Conservation (phyloP, 345 rosid species). For the Brassica rapa region DNA sequence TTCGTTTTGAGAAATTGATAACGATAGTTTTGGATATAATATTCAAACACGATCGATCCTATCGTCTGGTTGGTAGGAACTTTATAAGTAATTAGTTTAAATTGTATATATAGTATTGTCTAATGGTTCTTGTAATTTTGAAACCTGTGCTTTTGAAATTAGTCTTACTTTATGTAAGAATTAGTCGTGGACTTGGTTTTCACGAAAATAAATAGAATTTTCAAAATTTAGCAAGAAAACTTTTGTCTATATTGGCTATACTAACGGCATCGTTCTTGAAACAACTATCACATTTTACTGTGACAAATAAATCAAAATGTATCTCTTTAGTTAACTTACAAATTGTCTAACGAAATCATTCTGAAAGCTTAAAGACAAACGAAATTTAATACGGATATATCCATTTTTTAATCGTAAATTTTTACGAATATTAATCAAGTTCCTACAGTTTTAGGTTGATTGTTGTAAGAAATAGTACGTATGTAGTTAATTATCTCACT, state of each 20-base stretch:
- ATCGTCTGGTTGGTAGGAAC: background rate
- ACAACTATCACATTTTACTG: background rate
- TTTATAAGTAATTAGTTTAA: background rate
- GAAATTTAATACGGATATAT: no score
- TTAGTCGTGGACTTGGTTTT: background rate
- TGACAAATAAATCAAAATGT: background rate
- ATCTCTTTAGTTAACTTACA: no score
- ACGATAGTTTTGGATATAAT: constrained; percentile 1
- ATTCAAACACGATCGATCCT: constrained; percentile 6
- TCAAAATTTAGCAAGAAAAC: background rate
- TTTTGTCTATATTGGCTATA: background rate
- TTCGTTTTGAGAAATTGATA: background rate
- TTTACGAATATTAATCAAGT: no score
- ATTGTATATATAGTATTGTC: background rate
- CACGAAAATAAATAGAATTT: background rate
- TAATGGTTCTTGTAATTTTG: background rate
- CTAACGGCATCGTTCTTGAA: background rate
- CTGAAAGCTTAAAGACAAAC: no score
- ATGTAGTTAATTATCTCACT: no score
- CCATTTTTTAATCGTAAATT: no score
- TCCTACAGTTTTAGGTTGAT: no score
- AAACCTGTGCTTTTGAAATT: background rate
- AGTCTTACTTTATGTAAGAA: background rate
- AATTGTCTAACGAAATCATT: no score
- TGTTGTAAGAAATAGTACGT: no score